Conservation (phyloP, 495 filamentous ascomycete genomes). For the Neurospora hispaniola region DNA sequence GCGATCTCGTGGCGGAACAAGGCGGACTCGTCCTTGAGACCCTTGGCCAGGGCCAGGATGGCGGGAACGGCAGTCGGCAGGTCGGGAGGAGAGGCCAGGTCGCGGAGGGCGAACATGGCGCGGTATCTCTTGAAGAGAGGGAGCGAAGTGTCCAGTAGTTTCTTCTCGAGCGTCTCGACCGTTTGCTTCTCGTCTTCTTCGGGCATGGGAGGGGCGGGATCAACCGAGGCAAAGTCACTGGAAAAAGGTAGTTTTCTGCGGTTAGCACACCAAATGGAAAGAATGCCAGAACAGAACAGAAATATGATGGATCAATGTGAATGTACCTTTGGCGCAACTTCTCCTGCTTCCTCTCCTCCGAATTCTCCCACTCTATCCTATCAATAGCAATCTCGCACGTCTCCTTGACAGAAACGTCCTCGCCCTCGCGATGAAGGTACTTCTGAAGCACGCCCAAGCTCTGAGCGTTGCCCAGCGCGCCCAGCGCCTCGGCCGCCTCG, state of each 20-base stretch:
- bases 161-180: slow-evolving; percentile 66
- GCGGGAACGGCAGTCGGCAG: slow-evolving; percentile 78
- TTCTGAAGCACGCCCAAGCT: slow-evolving; percentile 62
- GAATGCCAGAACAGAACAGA: no score
- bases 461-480: slow-evolving; percentile 64
- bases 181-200: slow-evolving; percentile 44
- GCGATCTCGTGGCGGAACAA: slow-evolving; percentile 98
- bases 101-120: slow-evolving; percentile 94
- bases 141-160: slow-evolving; percentile 63
- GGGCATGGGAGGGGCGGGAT: slow-evolving; percentile 84
- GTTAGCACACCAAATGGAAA: no score
- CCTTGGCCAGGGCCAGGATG: slow-evolving; percentile 73
- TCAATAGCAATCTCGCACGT: slow-evolving; percentile 96
- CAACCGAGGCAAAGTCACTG: slow-evolving; percentile 90
- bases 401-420: slow-evolving; percentile 74
- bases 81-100: slow-evolving; percentile 85
- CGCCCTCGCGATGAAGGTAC: slow-evolving; percentile 58
- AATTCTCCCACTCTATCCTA: slow-evolving; percentile 87
- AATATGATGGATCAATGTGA: no score
- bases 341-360: slow-evolving; percentile 58
- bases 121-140: slow-evolving; percentile 89
- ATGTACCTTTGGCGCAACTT: slow-evolving; percentile 65
- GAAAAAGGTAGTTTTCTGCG: background rate
- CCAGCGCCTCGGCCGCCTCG: slow-evolving; percentile 91
- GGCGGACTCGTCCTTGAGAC: slow-evolving; percentile 75